phyloP scores from a whole-genome alignment of 257 asterid genomes.

The Plantago ovata region DNA sequence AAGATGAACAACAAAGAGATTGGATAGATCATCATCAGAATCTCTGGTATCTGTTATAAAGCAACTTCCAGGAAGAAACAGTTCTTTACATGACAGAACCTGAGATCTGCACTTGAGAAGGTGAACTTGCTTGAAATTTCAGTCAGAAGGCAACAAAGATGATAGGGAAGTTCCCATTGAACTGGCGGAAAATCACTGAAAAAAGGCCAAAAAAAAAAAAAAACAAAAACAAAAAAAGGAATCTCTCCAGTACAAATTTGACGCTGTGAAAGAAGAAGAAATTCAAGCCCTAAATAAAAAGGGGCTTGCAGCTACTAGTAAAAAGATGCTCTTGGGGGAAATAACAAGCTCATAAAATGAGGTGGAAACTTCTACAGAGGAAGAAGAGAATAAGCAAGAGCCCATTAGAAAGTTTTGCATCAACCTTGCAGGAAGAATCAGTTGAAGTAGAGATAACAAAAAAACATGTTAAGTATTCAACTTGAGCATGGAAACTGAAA shows the following conservation, averaged over 20 bases:
- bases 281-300: conserved; percentile 56
- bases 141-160: conserved; percentile 50
- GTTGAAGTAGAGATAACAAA: conserved; percentile 85
- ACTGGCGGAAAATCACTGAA: conserved; percentile 54
- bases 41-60: conserved; percentile 69
- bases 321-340: conserved; percentile 63
- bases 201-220: conserved; percentile 35
- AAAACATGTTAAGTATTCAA: conserved; percentile 52
- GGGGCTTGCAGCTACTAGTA: conserved; percentile 67
- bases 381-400: conserved; percentile 88
- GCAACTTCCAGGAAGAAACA: conserved; percentile 72
- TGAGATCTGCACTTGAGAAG: conserved; percentile 70
- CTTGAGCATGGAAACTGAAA: conserved; percentile 56
- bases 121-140: conserved; percentile 69
- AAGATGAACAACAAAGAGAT: conserved; percentile 60
- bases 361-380: conserved; percentile 63
- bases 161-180: conserved; percentile 50
- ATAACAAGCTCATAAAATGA: conserved; percentile 60
- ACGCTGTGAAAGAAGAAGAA: conserved; percentile 59
- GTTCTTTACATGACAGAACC: conserved; percentile 69
- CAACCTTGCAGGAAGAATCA: conserved; percentile 90
- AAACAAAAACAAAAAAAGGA: conserved; percentile 59
- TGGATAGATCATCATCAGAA: conserved; percentile 78
- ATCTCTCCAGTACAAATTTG: conserved; percentile 59
- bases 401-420: conserved; percentile 81